phyloP scores from a whole-genome alignment of 352 stramenopile species.

The Globisporangium rhizosaccharum region DNA sequence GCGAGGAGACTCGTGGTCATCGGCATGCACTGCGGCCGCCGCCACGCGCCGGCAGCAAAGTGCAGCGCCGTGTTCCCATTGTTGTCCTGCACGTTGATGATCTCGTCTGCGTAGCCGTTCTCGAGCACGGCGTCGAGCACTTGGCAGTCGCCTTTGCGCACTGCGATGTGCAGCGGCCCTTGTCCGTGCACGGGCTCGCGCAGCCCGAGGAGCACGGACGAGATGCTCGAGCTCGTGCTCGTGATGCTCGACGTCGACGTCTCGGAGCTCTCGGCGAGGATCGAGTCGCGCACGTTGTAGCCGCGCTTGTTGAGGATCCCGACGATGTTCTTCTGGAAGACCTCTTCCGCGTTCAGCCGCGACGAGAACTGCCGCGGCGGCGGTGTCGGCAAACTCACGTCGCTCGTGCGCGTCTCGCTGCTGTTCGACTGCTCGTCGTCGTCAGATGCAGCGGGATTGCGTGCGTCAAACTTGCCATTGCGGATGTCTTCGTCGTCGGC shows the following conservation, averaged over 20 bases:
- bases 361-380: constrained; percentile 7
- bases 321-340: constrained; percentile 66
- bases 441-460: not conserved
- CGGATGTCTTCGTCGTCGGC: constrained; percentile 4
- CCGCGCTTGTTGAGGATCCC: constrained; percentile 78
- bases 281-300: constrained; percentile 76
- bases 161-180: constrained; percentile 69
- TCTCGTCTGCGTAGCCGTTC: constrained; percentile 62
- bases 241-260: constrained; percentile 55
- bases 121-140: constrained; percentile 67
- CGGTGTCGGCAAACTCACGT: not conserved
- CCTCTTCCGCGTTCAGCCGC: constrained; percentile 36
- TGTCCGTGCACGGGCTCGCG: constrained; percentile 74
- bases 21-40: constrained; percentile 31
- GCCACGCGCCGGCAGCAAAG: constrained; percentile 65
- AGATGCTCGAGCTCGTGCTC: constrained; percentile 53
- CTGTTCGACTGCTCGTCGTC: not conserved
- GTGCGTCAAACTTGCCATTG: not conserved
- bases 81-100: constrained; percentile 64
- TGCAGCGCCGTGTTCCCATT: constrained; percentile 82
- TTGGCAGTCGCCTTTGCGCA: constrained; percentile 64
- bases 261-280: constrained; percentile 46
- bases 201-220: constrained; percentile 61
- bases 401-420: constrained; percentile 5
- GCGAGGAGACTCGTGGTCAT: constrained; percentile 47